These are phyloP conservation scores for Eucalyptus lansdowneana DNA, from an alignment of 345 rosid genomes.

Conservation along the genomic window DNA sequence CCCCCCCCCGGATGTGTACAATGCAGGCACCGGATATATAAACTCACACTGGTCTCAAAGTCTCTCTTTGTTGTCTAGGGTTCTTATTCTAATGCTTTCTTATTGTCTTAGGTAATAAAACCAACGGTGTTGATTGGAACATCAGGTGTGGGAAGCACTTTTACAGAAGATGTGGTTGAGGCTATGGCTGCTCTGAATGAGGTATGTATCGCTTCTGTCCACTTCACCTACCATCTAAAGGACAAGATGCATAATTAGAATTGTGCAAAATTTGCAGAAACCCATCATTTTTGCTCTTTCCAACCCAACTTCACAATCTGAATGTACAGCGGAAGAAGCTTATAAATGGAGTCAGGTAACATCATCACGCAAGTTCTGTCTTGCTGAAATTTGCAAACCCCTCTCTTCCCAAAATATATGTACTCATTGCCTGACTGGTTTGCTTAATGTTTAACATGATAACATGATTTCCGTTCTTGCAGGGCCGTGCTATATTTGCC, in stretches of 20 bases:
- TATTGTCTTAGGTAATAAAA: constrained; percentile 51
- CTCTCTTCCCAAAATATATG: not conserved
- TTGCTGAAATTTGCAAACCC: not conserved
- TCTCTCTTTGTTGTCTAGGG: not conserved
- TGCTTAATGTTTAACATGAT: not conserved
- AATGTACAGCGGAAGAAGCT: constrained; percentile 97
- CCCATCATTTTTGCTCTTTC: constrained; percentile 91
- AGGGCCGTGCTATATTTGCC: constrained; percentile 91
- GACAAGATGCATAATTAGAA: not conserved
- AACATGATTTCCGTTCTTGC: not conserved
- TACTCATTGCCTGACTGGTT: not conserved
- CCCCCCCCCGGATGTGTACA: not conserved
- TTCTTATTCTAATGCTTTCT: not conserved
- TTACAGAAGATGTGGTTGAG: constrained; percentile 83
- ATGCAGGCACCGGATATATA: not conserved
- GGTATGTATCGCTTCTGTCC: constrained; percentile 17
- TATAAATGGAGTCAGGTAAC: constrained; percentile 87
- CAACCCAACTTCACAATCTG: constrained; percentile 93
- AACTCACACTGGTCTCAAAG: not conserved
- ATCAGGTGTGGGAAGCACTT: constrained; percentile 84
- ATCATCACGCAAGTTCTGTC: not conserved
- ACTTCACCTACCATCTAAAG: not conserved
- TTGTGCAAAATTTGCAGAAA: constrained; percentile 30
- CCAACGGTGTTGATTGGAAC: constrained; percentile 95
- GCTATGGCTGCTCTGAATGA: constrained; percentile 79